These are phyloP conservation scores for Penicillium paneum DNA, from an alignment of 2,329 filamentous ascomycete genomes.

Conservation along the genomic window DNA sequence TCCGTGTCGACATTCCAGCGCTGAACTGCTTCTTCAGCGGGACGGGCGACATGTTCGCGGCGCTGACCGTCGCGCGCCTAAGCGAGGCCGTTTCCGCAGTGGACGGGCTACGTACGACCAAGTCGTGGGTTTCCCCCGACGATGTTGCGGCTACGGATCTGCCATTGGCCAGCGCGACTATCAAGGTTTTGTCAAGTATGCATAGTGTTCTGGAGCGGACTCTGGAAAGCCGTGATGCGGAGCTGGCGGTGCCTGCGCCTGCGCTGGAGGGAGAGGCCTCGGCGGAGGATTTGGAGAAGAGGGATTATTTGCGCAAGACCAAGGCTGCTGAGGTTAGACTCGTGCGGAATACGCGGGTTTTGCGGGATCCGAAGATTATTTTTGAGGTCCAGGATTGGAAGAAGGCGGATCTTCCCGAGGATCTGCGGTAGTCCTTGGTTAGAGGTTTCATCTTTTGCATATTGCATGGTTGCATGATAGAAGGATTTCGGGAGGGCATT, in stretches of 20 bases:
- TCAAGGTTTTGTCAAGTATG: constrained; percentile 91
- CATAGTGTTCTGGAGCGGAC: constrained; percentile 73
- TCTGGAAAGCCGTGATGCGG: constrained; percentile 62
- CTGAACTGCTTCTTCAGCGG: constrained; percentile 94
- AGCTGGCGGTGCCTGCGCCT: constrained; percentile 48
- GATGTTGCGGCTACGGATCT: constrained; percentile 65
- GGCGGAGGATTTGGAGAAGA: constrained; percentile 52
- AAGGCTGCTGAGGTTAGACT: constrained; percentile 87
- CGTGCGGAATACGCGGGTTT: constrained; percentile 67
- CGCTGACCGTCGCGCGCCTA: constrained; percentile 80
- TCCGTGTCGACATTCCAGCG: constrained; percentile 80
- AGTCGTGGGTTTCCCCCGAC: constrained; percentile 76
- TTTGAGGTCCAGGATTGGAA: constrained; percentile 55
- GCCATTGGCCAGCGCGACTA: constrained; percentile 76
- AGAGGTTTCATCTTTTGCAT: background rate
- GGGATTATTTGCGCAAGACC: constrained; percentile 65
- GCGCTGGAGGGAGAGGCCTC: constrained; percentile 31
- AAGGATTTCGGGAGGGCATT: background rate
- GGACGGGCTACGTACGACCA: constrained; percentile 49
- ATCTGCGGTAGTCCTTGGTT: constrained; percentile 17
- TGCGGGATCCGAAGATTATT: constrained; percentile 63
- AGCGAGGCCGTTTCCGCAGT: constrained; percentile 69
- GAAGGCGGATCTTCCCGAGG: constrained; percentile 26
- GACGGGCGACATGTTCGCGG: constrained; percentile 98
- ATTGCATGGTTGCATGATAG: background rate